Base-by-base conservation (phyloP, 2,329 filamentous ascomycete genomes). In the Alternaria conjuncta region DNA sequence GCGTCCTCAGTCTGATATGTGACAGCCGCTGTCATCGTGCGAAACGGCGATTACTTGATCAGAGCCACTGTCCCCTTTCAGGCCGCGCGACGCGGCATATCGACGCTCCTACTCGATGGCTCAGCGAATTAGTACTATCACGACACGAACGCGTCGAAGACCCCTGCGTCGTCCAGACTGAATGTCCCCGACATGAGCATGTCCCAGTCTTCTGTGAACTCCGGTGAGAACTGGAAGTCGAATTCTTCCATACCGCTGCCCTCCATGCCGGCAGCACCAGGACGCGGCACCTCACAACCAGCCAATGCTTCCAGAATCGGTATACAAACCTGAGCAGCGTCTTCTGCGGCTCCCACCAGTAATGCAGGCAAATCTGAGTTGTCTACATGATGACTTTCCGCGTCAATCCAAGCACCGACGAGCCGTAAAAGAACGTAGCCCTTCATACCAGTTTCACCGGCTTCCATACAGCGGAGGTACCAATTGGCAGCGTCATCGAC, bases 401-500 rank as follows among this genome's bases (percentile, higher is more conserved):
- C 73, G n/a, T 73, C 61, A 6, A 72, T 73, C 44, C 74, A 71
- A 15, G 69, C 68, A 8, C 36, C 30, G 15, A 76, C 25, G 11
- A 77, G 50, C 26, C 57, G 57, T 21, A 70, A 50, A 4, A 77
- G 65, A 18, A 77, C 51, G 49, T 75, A 73, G 8, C 73, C 75
- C 30, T 78, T 78, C 15, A 75, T 63, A 47, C 74, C 73, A 2
- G 72, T 75, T 51, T 78, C 75, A 12, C 76, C 76, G 18, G 71
- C 74, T 55, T 72, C 65, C 7, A 77, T 69, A 45, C 65, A 68
- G 12, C 57, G 58, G 9, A 74, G 32, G 25, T 65, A 65, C 67
- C 71, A 72, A 15, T 51, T 49, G 18, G 70, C 62, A n/a, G 67
- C 69, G n/a, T 75, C 69, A n/a, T 71, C 57, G 7, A 72, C 25